Percentiles rank a stretch among this genome's conserved stretches.
Evolutionary conservation across 2,329 filamentous ascomycete genomes (phyloP).

Genomic region (Claviceps purpurea): DNA sequence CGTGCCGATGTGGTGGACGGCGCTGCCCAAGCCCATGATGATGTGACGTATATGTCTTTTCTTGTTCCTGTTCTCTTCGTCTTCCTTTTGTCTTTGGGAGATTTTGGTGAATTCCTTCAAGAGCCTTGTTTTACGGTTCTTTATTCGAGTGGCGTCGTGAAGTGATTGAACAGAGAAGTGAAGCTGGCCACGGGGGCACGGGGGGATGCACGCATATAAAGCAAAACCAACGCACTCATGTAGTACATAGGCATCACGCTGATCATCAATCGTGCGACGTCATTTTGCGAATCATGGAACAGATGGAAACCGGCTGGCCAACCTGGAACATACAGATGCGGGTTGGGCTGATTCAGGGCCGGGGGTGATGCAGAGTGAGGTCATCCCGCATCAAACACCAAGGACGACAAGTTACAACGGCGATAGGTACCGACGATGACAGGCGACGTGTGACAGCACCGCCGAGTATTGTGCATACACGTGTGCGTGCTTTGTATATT

Average conservation of each 20-base stretch:
- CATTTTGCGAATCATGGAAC: neutral
- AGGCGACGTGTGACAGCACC: no score
- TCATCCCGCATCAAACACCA: no score
- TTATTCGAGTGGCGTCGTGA: neutral
- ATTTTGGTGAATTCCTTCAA: no score
- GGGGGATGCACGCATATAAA: slow-evolving; percentile 5
- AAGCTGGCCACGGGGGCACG: neutral
- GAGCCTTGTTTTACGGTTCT: no score
- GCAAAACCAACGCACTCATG: neutral
- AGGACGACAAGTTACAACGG: no score
- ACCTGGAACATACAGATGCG: no score
- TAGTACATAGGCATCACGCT: neutral
- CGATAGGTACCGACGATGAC: no score
- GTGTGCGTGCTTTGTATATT: no score
- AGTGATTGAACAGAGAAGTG: no score
- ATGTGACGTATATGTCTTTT: neutral
- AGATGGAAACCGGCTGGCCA: neutral
- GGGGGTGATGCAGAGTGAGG: neutral
- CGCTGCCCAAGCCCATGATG: slow-evolving; percentile 32
- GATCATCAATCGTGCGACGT: neutral
- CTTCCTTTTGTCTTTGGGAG: neutral
- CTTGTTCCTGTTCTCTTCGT: neutral
- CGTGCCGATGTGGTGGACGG: slow-evolving; percentile 44
- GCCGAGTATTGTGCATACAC: no score
- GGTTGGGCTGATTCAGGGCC: neutral